Evolutionary conservation across 2,329 filamentous ascomycete genomes (phyloP), one percentile per base, ranked within the genome.

Genomic region (Fusarium keratoplasticum): DNA sequence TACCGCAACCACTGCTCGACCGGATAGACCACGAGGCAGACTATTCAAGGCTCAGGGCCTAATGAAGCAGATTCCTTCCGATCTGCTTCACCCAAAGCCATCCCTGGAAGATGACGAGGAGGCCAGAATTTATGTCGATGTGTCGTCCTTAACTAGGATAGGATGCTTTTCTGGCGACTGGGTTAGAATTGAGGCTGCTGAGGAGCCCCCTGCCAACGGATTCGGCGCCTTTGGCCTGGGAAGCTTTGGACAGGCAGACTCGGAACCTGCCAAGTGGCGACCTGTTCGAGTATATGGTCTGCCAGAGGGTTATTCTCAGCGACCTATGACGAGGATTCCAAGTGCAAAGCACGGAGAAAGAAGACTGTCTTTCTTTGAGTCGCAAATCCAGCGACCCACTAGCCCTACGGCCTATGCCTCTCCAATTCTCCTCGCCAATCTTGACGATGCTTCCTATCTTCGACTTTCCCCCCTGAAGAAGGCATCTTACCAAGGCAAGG

Each of bases 151-250:
- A 22, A 93, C 94, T 16, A 95, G 95, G 76, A 93, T 99, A 63
- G 95, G 96, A 18, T 98, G 96, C 82, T 99, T 99, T 80, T 98
- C 96, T 1, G 96, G 96, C 33, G 96, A 99, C 80, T 99, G 96
- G 96, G 95, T 98, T 13, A 92, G 93, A 25, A 87, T 98, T 13
- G 95, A 98, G 83, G 88, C 90, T 7, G 89, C 94, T 0, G 89
- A 93, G 74, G 94, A 95, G 79, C 93, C 94, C 68, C 92, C 89
- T 25, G 84, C 86, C 18, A 93, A 90, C 81, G 93, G 87, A 20
- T 90, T 90, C 74, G 93, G 89, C 60, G 85, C 88, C 0, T 93
- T 92, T 84, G 92, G 92, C 2, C 86, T 95, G 5, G 91, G 90
- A 25, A 91, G 90, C 71, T 93, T 92, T 73, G 81, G 80, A 1